Conservation (phyloP, 176 grass and related monocot genomes). For the Elaeis guineensis region DNA sequence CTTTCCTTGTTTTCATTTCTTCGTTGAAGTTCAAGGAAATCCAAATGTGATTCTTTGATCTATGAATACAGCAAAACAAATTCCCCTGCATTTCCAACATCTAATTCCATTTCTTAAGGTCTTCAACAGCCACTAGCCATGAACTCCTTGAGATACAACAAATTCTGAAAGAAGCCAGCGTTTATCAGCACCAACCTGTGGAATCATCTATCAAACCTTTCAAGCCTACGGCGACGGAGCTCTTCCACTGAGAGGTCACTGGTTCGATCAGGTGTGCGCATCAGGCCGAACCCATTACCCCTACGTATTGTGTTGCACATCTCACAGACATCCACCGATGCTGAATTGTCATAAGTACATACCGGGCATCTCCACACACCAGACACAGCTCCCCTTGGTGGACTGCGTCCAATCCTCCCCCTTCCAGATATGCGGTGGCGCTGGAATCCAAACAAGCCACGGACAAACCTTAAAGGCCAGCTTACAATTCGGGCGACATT, state of each 20-base stretch:
- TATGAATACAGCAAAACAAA: no score
- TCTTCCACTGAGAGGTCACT: constrained; percentile 42
- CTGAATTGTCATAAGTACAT: constrained; percentile 85
- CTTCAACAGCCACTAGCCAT: no score
- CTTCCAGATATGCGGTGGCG: constrained; percentile 20
- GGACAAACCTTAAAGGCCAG: constrained; percentile 65
- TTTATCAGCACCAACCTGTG: no score
- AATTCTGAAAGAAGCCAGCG: no score
- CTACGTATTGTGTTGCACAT: constrained; percentile 59
- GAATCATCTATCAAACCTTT: constrained; percentile 59
- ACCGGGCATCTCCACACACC: constrained; percentile 57
- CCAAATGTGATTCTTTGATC: no score
- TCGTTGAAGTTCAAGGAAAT: no score
- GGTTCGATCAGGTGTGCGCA: neutral
- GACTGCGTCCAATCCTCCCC: constrained; percentile 35
- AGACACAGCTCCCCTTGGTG: constrained; percentile 4
- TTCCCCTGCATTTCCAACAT: no score
- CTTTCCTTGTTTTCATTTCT: no score
- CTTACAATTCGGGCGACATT: constrained; percentile 39
- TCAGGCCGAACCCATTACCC: neutral
- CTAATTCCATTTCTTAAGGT: no score
- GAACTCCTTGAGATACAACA: no score
- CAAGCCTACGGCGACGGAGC: constrained; percentile 61
- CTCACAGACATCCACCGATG: constrained; percentile 53
- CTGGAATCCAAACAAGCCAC: constrained; percentile 17